phyloP scores from a whole-genome alignment of 805 yeast species.

The Candida michaelii region DNA sequence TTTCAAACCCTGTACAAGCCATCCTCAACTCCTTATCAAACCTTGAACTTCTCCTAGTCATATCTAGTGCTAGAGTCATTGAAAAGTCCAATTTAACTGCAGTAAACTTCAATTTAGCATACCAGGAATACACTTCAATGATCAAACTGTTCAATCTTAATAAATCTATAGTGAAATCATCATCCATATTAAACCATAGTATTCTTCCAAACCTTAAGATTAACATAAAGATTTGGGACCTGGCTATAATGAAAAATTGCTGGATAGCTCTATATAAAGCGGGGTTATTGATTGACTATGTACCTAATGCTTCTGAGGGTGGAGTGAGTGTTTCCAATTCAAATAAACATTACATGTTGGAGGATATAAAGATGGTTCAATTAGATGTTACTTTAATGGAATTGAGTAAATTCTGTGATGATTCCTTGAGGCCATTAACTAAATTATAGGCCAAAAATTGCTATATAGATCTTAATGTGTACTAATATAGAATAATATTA shows the following conservation, averaged over 20 bases:
- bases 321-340: slow-evolving; percentile 27
- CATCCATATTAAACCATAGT: slow-evolving; percentile 33
- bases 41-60: slow-evolving; percentile 66
- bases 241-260: slow-evolving; percentile 58
- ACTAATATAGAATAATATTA: no score
- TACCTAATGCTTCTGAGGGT: slow-evolving; percentile 44
- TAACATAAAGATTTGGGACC: slow-evolving; percentile 55
- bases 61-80: slow-evolving; percentile 73
- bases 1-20: slow-evolving; percentile 26
- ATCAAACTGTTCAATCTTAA: slow-evolving; percentile 45
- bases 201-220: slow-evolving; percentile 33
- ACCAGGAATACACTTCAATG: slow-evolving; percentile 69
- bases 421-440: slow-evolving; percentile 8
- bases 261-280: slow-evolving; percentile 71
- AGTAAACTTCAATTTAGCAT: slow-evolving; percentile 76
- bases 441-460: slow-evolving; percentile 7
- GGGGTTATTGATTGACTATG: slow-evolving; percentile 52
- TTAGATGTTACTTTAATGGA: slow-evolving; percentile 53
- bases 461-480: no score
- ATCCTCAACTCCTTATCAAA: slow-evolving; percentile 51
- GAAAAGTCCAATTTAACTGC: slow-evolving; percentile 55
- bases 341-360: slow-evolving; percentile 31
- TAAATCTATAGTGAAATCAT: slow-evolving; percentile 22
- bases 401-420: slow-evolving; percentile 28
- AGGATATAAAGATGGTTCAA: slow-evolving; percentile 51